Conservation (phyloP, 225 moss, liverwort and hornwort genomes). For the Thuidium tamariscinum region DNA sequence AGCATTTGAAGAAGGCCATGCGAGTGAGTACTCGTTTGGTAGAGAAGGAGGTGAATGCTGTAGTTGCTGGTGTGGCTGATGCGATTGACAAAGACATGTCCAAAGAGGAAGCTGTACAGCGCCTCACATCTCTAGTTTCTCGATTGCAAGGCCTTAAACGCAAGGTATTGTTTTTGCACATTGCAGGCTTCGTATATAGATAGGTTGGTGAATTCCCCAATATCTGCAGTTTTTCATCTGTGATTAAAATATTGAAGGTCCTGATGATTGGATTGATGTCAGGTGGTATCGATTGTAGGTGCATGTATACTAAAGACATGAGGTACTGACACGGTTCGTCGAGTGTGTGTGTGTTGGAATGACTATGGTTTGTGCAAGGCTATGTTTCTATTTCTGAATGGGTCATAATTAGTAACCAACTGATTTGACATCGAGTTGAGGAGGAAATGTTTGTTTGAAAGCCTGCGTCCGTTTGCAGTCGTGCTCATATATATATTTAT, state of each 20-base stretch:
- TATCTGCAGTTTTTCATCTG: background rate
- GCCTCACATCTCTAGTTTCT: slow-evolving; percentile 87
- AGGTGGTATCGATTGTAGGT: background rate
- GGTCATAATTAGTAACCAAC: background rate
- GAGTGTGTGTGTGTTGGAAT: background rate
- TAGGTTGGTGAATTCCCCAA: background rate
- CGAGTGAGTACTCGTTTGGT: slow-evolving; percentile 76
- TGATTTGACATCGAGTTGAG: background rate
- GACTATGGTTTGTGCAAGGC: background rate
- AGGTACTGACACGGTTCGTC: background rate
- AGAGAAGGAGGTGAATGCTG: slow-evolving; percentile 97
- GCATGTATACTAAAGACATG: background rate
- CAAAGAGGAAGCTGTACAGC: slow-evolving; percentile 96
- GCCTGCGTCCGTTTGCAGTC: background rate
- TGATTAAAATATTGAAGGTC: background rate
- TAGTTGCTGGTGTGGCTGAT: slow-evolving; percentile 87
- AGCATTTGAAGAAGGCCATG: slow-evolving; percentile 96
- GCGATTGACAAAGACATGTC: slow-evolving; percentile 89
- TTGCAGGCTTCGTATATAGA: background rate
- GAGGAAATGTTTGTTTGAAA: background rate
- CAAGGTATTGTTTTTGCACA: slow-evolving; percentile 45
- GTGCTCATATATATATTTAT: background rate
- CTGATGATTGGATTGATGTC: background rate
- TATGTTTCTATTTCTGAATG: background rate
- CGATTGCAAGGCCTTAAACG: slow-evolving; percentile 97